A percentile compares a stretch with the other conserved stretches of the same genome.
Conservation (phyloP, 345 rosid species). For the Lumnitzera littorea region DNA sequence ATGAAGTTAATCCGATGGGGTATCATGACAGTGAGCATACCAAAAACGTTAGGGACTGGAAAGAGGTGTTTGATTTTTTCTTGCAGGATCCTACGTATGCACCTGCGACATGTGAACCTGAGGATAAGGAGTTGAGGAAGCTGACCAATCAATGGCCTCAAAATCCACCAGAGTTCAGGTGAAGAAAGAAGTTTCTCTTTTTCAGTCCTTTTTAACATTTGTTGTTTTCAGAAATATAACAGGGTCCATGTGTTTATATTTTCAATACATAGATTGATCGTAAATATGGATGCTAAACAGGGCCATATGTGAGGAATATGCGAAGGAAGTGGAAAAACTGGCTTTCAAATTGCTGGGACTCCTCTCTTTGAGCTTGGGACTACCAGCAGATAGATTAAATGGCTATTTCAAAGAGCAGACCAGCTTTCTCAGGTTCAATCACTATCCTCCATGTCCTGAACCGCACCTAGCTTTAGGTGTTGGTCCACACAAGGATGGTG, state of each 20-base stretch:
- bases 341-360: conserved; percentile 55
- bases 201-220: neutral
- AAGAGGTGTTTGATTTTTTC: conserved; percentile 68
- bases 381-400: conserved; percentile 33
- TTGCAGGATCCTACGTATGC: conserved; percentile 44
- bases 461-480: conserved; percentile 85
- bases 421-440: conserved; percentile 52
- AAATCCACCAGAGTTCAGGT: conserved; percentile 56
- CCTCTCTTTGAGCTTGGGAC: conserved; percentile 63
- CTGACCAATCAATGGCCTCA: conserved; percentile 77
- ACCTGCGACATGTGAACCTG: conserved; percentile 54
- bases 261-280: neutral
- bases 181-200: too few relatives aligned
- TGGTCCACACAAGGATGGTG: conserved; percentile 78
- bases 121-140: conserved; percentile 34
- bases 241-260: too few relatives aligned
- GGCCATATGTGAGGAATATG: conserved; percentile 63
- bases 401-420: conserved; percentile 61
- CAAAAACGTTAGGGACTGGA: conserved; percentile 92
- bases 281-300: conserved; percentile 17
- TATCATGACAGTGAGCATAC: conserved; percentile 76
- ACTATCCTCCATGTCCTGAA: conserved; percentile 75
- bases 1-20: conserved; percentile 66
- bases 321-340: conserved; percentile 51
- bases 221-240: neutral